These are phyloP conservation scores for Chenopodium berlandieri DNA, from an alignment of 148 eudicot species.

Conservation along the genomic window DNA sequence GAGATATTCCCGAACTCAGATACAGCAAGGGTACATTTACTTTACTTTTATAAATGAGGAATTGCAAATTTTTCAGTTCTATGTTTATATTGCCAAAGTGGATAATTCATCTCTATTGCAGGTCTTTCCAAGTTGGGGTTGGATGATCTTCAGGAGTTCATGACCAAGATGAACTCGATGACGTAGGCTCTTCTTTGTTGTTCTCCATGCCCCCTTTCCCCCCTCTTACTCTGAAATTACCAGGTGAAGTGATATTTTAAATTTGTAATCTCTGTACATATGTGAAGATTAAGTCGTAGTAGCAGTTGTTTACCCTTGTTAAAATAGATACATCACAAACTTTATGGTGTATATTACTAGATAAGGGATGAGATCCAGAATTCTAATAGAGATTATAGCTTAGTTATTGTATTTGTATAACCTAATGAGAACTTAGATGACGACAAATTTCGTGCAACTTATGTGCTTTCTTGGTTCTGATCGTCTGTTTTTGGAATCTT, in stretches of 20 bases:
- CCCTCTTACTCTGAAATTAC: background rate
- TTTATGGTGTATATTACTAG: background rate
- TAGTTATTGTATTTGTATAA: no score
- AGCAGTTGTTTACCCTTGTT: background rate
- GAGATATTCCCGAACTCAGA: constrained; percentile 11
- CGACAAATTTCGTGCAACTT: no score
- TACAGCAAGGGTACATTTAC: constrained; percentile 7
- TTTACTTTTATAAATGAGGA: background rate
- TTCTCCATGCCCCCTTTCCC: background rate
- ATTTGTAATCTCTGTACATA: background rate
- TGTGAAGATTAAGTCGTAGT: background rate
- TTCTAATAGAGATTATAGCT: background rate
- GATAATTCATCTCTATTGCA: constrained; percentile 16
- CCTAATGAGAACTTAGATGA: background rate
- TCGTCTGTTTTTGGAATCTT: no score
- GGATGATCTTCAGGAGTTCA: constrained; percentile 25
- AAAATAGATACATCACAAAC: background rate
- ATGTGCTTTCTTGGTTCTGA: no score
- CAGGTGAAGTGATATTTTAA: background rate
- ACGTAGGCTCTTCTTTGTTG: background rate
- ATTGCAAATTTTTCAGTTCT: background rate
- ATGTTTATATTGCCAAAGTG: background rate
- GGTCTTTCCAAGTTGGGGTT: constrained; percentile 22
- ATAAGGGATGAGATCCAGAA: background rate
- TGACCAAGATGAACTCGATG: constrained; percentile 21